These are phyloP conservation scores for Apiospora sp. DNA, from an alignment of 2,329 filamentous ascomycete species.

Conservation along the genomic window DNA sequence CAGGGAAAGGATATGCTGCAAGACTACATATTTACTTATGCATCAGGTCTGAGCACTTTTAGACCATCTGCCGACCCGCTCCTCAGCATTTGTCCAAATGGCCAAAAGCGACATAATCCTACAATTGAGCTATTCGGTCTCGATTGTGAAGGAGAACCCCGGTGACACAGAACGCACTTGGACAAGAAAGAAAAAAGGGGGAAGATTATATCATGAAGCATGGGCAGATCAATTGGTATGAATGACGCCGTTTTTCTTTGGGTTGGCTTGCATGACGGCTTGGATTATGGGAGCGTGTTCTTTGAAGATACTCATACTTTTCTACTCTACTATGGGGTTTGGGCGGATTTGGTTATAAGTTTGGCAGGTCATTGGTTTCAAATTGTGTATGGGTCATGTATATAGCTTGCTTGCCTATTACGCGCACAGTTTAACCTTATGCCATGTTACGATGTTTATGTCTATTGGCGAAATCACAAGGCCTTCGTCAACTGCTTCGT, in stretches of 20 bases:
- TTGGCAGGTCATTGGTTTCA: background rate
- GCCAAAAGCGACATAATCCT: conserved; percentile 24
- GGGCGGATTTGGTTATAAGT: background rate
- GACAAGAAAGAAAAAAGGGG: background rate
- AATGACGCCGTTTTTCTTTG: conserved; percentile 11
- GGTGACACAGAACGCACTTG: conserved; percentile 20
- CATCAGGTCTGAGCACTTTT: conserved; percentile 1
- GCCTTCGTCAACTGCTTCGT: background rate
- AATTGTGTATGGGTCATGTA: background rate
- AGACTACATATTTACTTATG: background rate
- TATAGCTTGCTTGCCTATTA: background rate
- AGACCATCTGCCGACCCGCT: background rate
- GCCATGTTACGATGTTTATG: background rate
- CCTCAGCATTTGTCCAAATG: background rate
- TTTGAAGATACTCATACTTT: background rate
- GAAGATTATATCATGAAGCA: conserved; percentile 7
- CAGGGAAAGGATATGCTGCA: background rate
- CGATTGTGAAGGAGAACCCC: conserved; percentile 14
- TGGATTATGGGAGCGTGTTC: conserved; percentile 5
- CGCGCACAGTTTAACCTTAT: background rate
- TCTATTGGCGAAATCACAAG: background rate
- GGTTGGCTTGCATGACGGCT: background rate
- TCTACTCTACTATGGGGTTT: conserved; percentile 1
- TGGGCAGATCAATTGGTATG: conserved; percentile 18
- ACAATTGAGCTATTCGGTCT: background rate